Conservation (phyloP, 1,284 basidiomycete species). For the Prillingera fragicola region DNA sequence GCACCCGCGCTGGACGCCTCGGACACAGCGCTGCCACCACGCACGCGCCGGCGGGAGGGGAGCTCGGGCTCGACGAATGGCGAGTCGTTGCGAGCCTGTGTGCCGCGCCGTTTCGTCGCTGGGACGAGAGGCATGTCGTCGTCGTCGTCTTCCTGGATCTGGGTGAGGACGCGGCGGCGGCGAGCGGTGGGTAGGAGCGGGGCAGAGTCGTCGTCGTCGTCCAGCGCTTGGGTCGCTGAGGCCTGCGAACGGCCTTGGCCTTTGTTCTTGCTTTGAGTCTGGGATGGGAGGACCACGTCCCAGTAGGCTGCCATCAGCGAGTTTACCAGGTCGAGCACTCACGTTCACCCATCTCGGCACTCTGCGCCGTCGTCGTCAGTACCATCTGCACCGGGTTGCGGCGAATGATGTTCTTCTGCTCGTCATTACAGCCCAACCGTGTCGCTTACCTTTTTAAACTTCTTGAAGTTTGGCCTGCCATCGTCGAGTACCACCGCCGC, state of each 20-base stretch:
- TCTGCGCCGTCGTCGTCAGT: slow-evolving; percentile 29
- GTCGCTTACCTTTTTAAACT: slow-evolving; percentile 67
- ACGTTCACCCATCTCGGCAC: slow-evolving; percentile 43
- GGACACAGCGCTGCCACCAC: slow-evolving; percentile 20
- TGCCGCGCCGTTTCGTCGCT: slow-evolving; percentile 5
- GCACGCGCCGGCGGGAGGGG: not conserved
- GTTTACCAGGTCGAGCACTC: slow-evolving; percentile 11
- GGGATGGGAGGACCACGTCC: no score
- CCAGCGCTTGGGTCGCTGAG: slow-evolving; percentile 5
- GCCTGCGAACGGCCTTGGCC: slow-evolving; percentile 3
- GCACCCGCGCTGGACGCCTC: slow-evolving; percentile 23
- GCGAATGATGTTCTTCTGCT: slow-evolving; percentile 38
- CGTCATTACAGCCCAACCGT: not conserved
- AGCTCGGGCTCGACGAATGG: slow-evolving; percentile 8
- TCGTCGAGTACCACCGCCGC: slow-evolving; percentile 47
- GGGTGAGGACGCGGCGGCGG: slow-evolving; percentile 18
- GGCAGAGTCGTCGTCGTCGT: slow-evolving; percentile 31
- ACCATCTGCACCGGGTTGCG: slow-evolving; percentile 33
- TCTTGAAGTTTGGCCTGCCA: slow-evolving; percentile 71
- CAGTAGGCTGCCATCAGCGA: slow-evolving; percentile 32
- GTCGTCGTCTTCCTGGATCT: slow-evolving; percentile 22
- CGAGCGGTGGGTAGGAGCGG: slow-evolving; percentile 26
- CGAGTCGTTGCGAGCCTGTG: slow-evolving; percentile 3
- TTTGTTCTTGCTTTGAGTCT: slow-evolving; percentile 7
- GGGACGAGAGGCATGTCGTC: slow-evolving; percentile 9